phyloP scores from a whole-genome alignment of 805 yeast genomes.

The Pichia heedii region DNA sequence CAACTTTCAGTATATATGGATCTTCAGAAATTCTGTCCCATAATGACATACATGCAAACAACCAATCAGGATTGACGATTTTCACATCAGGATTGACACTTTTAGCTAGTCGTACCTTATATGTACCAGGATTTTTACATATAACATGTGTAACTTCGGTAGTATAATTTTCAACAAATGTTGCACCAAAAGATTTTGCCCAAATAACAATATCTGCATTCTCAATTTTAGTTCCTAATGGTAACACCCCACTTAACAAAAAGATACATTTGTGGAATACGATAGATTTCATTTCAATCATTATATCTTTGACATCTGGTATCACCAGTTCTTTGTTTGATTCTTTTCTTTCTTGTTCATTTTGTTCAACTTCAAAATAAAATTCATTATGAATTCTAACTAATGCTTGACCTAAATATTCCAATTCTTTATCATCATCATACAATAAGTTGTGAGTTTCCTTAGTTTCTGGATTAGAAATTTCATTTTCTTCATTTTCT shows the following conservation, averaged over 20 bases:
- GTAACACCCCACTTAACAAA: constrained; percentile 83
- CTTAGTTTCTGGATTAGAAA: constrained; percentile 11
- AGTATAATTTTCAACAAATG: constrained; percentile 61
- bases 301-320: constrained; percentile 61
- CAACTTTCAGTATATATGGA: constrained; percentile 46
- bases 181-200: constrained; percentile 89
- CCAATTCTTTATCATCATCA: constrained; percentile 78
- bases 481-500: neutral
- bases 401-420: constrained; percentile 52
- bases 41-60: constrained; percentile 70
- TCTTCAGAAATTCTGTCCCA: constrained; percentile 68
- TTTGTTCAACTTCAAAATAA: constrained; percentile 39
- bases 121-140: constrained; percentile 71
- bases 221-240: constrained; percentile 65
- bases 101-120: constrained; percentile 75
- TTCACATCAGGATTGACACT: constrained; percentile 50
- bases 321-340: too few relatives aligned
- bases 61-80: constrained; percentile 89
- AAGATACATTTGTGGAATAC: constrained; percentile 64
- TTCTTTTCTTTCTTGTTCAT: neutral
- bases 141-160: constrained; percentile 81
- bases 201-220: constrained; percentile 83
- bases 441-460: constrained; percentile 44
- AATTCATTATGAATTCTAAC: constrained; percentile 56
- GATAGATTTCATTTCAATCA: constrained; percentile 62